Conservation (phyloP, 805 yeast genomes). For the Starmerella roubikii region DNA sequence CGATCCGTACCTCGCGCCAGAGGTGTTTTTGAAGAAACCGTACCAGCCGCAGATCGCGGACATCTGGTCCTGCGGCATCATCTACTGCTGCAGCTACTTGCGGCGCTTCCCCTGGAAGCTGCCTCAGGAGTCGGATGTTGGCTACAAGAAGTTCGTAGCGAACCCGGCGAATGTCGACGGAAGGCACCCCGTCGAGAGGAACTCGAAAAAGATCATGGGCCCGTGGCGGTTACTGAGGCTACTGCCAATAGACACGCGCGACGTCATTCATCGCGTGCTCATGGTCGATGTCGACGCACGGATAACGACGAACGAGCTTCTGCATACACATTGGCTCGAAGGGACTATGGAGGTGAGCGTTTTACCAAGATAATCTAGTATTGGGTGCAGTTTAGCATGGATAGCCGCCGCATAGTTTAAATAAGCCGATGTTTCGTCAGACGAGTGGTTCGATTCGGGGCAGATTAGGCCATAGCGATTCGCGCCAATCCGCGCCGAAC, state of each 20-base stretch:
- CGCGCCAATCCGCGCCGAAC: too few relatives aligned
- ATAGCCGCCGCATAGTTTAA: too few relatives aligned
- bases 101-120: conserved; percentile 92
- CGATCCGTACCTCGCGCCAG: conserved; percentile 93
- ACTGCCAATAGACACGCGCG: conserved; percentile 54
- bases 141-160: conserved; percentile 48
- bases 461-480: too few relatives aligned
- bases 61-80: conserved; percentile 87
- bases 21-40: conserved; percentile 42
- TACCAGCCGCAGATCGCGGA: conserved; percentile 86
- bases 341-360: conserved; percentile 31
- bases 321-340: conserved; percentile 44
- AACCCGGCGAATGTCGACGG: conserved; percentile 21
- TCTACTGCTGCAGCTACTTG: conserved; percentile 79
- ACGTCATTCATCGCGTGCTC: conserved; percentile 52
- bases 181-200: conserved; percentile 18
- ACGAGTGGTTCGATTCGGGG: too few relatives aligned
- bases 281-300: conserved; percentile 45
- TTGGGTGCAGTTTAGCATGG: too few relatives aligned
- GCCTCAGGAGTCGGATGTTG: conserved; percentile 63
- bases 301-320: conserved; percentile 42
- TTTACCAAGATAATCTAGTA: conserved; percentile 10
- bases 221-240: conserved; percentile 59
- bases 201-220: conserved; percentile 36
- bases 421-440: too few relatives aligned